A percentile compares a stretch with the other conserved stretches of the same genome.
These are phyloP conservation scores for Suhomyces terraborum DNA, from an alignment of 1,139 yeast genomes.

Conservation along the genomic window DNA sequence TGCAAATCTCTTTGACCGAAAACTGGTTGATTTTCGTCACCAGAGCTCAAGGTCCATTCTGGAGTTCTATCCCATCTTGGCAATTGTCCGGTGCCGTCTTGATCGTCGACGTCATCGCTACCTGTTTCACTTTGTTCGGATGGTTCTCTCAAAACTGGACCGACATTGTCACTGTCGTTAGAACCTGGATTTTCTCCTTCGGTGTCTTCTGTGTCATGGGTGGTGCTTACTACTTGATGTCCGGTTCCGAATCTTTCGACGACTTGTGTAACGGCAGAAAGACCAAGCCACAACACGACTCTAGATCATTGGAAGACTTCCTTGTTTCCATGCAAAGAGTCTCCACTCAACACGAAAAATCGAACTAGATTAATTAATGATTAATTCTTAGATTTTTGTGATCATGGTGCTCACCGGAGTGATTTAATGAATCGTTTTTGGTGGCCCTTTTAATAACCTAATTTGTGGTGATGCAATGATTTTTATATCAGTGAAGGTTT, in stretches of 20 bases:
- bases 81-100: slow-evolving; percentile 92
- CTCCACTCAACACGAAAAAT: slow-evolving; percentile 93
- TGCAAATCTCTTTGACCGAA: slow-evolving; percentile 90
- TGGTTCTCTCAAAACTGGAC: slow-evolving; percentile 99
- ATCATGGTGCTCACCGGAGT: slow-evolving; percentile 10
- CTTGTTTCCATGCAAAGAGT: slow-evolving; percentile 97
- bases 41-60: slow-evolving; percentile 95
- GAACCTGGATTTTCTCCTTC: slow-evolving; percentile 93
- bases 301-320: slow-evolving; percentile 91
- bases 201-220: slow-evolving; percentile 96
- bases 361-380: slow-evolving; percentile 33
- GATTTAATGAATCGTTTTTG: slow-evolving; percentile 10
- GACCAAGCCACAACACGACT: slow-evolving; percentile 63
- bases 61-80: slow-evolving; percentile 92
- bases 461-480: slow-evolving; percentile 15
- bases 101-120: slow-evolving; percentile 84
- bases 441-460: slow-evolving; percentile 10
- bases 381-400: slow-evolving; percentile 5
- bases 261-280: slow-evolving; percentile 91
- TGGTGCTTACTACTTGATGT: slow-evolving; percentile 94
- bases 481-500: slow-evolving; percentile 8
- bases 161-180: slow-evolving; percentile 90
- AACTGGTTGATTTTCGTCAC: slow-evolving; percentile 96
- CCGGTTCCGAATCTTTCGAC: slow-evolving; percentile 85
- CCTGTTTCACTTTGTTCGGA: slow-evolving; percentile 90